Percentiles rank a stretch among this genome's conserved stretches.
Conservation (phyloP, 2,329 filamentous ascomycete species). For the Cercospora berteroae region DNA sequence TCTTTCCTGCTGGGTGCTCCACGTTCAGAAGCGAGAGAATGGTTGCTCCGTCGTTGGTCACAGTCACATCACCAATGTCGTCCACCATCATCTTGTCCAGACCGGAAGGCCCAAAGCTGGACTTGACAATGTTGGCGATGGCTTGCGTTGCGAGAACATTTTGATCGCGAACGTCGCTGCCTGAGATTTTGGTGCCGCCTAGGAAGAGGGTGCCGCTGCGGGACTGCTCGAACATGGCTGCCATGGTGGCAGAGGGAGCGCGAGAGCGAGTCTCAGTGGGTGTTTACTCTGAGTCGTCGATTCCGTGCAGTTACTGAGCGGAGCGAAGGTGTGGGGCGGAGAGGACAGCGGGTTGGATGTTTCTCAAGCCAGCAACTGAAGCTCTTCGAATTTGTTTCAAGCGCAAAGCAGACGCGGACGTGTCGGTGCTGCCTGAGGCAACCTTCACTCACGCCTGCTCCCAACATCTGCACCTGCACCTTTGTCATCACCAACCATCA, state of each 20-base stretch:
- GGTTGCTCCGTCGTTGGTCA: slow-evolving; percentile 97
- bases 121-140: slow-evolving; percentile 98
- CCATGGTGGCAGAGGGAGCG: slow-evolving; percentile 57
- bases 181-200: slow-evolving; percentile 95
- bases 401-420: slow-evolving; percentile 1
- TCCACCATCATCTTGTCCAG: slow-evolving; percentile 99
- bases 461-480: neutral
- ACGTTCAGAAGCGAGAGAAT: slow-evolving; percentile 94
- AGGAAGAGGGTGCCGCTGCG: slow-evolving; percentile 95
- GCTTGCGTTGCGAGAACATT: slow-evolving; percentile 96
- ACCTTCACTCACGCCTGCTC: too few species aligned
- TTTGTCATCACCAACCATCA: neutral
- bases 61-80: slow-evolving; percentile 98
- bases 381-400: slow-evolving; percentile 9
- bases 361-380: neutral
- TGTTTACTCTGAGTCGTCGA: neutral
- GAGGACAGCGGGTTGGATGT: neutral
- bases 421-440: neutral
- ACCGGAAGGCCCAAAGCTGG: slow-evolving; percentile 93
- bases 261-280: neutral
- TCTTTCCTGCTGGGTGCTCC: slow-evolving; percentile 97
- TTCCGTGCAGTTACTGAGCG: neutral
- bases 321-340: neutral
- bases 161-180: slow-evolving; percentile 93
- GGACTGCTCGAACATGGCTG: slow-evolving; percentile 92